Evolutionary conservation across 352 stramenopile genomes (phyloP).

Genomic region (Globisporangium alternatum): DNA sequence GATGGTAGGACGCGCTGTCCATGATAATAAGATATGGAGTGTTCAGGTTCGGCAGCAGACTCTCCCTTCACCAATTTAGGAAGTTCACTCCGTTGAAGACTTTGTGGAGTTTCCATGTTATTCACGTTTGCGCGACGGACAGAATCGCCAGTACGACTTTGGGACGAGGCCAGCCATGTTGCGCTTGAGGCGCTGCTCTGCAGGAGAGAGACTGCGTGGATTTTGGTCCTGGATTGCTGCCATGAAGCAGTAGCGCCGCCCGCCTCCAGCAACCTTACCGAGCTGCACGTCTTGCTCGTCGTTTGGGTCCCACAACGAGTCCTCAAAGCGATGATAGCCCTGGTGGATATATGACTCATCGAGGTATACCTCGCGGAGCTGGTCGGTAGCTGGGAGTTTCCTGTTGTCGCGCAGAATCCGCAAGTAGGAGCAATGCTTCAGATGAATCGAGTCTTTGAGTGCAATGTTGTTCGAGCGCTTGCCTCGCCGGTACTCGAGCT

Average conservation of each 20-base stretch:
- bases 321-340: neutral
- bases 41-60: neutral
- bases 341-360: conserved; percentile 4
- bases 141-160: neutral
- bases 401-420: neutral
- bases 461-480: neutral
- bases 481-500: neutral
- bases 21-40: neutral
- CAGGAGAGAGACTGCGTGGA: neutral
- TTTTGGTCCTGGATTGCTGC: neutral
- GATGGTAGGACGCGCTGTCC: neutral
- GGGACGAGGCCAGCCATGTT: neutral
- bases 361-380: neutral
- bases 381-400: neutral
- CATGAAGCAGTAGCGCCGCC: conserved; percentile 1
- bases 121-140: neutral
- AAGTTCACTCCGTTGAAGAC: conserved; percentile 1
- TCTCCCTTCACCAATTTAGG: neutral
- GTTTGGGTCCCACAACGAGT: conserved; percentile 1
- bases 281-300: neutral
- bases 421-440: neutral
- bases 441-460: neutral
- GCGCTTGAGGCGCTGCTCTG: neutral
- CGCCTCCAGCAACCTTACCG: neutral
- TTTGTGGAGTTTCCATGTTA: neutral